Percentiles rank a stretch among this genome's conserved stretches.
Conservation (phyloP, 768 basidiomycete species). For the Leucosporidium creatinivorum region DNA sequence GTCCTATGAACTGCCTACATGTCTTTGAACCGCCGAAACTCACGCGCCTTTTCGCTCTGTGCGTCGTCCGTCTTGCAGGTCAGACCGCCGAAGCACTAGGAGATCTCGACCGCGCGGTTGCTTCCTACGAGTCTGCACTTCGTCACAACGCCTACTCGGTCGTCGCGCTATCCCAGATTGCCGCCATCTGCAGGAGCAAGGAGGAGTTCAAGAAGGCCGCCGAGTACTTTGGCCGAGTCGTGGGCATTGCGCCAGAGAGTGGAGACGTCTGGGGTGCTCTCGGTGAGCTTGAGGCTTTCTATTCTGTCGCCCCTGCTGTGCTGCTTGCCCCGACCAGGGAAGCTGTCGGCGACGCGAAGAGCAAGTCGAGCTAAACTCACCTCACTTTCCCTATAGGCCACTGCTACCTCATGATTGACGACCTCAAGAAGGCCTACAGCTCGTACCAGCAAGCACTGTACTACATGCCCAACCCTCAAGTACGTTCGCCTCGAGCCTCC, state of each 20-base stretch:
- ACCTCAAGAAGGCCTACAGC: slow-evolving; percentile 95
- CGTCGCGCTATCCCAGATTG: slow-evolving; percentile 83
- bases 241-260: slow-evolving; percentile 85
- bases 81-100: slow-evolving; percentile 92
- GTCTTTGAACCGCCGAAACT: not conserved
- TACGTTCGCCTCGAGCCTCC: slow-evolving; percentile 38
- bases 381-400: slow-evolving; percentile 54
- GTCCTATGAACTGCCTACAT: not conserved
- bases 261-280: slow-evolving; percentile 98
- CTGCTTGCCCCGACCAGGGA: not conserved
- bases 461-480: slow-evolving; percentile 90
- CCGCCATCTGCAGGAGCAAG: slow-evolving; percentile 91
- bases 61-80: slow-evolving; percentile 50
- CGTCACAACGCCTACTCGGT: slow-evolving; percentile 90
- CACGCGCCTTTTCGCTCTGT: not conserved
- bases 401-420: slow-evolving; percentile 98
- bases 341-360: not conserved
- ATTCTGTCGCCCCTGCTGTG: not conserved
- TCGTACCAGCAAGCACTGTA: slow-evolving; percentile 98
- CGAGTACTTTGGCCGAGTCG: slow-evolving; percentile 90
- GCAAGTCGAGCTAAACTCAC: not conserved
- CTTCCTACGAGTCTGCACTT: slow-evolving; percentile 89
- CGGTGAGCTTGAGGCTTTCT: slow-evolving; percentile 46
- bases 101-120: slow-evolving; percentile 83
- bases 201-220: slow-evolving; percentile 97